Evolutionary conservation across 2,329 filamentous ascomycete genomes (phyloP), one percentile per base, ranked within the genome.

Genomic region (Cladobotryum protrusum): DNA sequence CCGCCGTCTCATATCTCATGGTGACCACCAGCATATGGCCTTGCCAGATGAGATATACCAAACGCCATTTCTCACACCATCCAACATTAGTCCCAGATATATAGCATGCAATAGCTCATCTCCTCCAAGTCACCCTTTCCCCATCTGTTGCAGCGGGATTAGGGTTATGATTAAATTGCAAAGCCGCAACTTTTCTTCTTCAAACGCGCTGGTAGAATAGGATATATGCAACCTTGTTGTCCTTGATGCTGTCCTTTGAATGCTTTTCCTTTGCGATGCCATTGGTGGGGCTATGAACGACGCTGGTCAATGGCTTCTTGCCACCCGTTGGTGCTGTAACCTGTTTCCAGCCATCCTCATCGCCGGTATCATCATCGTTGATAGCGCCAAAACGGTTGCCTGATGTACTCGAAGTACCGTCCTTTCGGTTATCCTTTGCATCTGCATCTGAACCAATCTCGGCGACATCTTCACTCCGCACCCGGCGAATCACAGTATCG

Each of bases 161-260:
- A 9, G 24, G 24, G 24, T 48, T 20, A 50, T 43, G 36, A 14
- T n/a, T 39, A n/a, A 11, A 39, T 15, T n/a, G n/a, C 17, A 46
- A 46, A 18, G 34, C 19, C 13, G 7, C 13, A 32, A 2, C 5
- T 13, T 15, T 33, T 5, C n/a, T 17, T 14, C 8, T 45, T 62
- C 57, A 81, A 53, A 93, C 80, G 61, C 82, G 83, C 72, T 96
- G 86, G 68, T 99, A 99, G 72, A 99, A 95, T 63, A 99, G 72
- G 57, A 99, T 82, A 70, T 99, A 99, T 4, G 93, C 93, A 52
- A 96, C 92, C 76, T 95, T 96, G 76, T 92, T 96, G 67, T 97
- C 92, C 69, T 89, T 89, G 63, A 87, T 79, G 57, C 72, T 80
- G 59, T 83, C 82, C 67, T 81, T 76, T 65, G 73, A 55, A 67